Percentiles rank a stretch among this genome's conserved stretches.
phyloP scores from a whole-genome alignment of 2,329 filamentous ascomycete genomes.

The Trichoderma asperellum region DNA sequence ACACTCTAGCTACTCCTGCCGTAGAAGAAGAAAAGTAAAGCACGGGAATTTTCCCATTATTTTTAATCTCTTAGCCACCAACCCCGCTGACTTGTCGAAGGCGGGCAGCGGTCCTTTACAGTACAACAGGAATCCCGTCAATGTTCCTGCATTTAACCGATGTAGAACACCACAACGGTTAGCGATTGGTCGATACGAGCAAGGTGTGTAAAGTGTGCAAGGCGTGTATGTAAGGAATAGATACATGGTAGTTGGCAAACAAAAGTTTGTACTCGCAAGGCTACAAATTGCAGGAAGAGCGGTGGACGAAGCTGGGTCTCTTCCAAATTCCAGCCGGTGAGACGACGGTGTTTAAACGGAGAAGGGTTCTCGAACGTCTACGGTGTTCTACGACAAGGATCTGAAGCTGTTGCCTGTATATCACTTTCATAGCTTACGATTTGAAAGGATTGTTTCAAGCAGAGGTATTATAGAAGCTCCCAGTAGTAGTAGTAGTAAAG shows the following conservation, averaged over 20 bases:
- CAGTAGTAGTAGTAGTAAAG: not conserved
- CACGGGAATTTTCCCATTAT: not conserved
- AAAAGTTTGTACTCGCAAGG: not conserved
- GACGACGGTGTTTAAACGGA: not conserved
- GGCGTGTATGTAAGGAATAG: not conserved
- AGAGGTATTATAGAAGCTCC: not conserved
- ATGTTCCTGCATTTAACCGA: constrained; percentile 10
- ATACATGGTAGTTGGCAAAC: constrained; percentile 13
- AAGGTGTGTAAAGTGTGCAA: not conserved
- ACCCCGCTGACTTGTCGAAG: constrained; percentile 14
- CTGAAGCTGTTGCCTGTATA: not conserved
- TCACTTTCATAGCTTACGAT: not conserved
- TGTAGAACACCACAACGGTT: constrained; percentile 7
- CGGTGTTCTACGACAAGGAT: constrained; percentile 1
- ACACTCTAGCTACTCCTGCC: not conserved
- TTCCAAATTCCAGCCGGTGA: not conserved
- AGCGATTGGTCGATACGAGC: constrained; percentile 25
- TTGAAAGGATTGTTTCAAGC: not conserved
- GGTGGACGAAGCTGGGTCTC: not conserved
- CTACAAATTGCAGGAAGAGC: constrained; percentile 13
- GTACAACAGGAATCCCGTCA: constrained; percentile 10
- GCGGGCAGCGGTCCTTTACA: constrained; percentile 9
- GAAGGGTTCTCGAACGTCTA: not conserved
- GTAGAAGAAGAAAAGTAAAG: not conserved
- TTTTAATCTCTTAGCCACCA: not conserved